Percentiles rank a stretch among this genome's conserved stretches.
Evolutionary conservation across 768 basidiomycete species (phyloP).

Genomic region (Dioszegia hungarica): DNA sequence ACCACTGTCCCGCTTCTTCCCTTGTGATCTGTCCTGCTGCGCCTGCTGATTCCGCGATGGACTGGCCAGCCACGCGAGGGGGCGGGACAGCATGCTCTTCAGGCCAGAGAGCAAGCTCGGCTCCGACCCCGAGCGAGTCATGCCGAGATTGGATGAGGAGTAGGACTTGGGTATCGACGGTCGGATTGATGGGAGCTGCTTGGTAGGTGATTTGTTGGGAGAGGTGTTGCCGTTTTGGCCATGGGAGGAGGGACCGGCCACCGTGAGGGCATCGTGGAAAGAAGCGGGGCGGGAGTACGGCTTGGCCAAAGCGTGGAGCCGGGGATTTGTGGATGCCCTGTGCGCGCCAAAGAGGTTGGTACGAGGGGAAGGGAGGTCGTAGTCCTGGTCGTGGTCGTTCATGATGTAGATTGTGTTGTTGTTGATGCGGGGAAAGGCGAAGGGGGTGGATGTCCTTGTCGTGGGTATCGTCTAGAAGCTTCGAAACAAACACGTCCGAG

Average conservation of each 20-base stretch:
- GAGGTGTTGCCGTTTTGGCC: background rate
- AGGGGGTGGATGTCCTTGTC: background rate
- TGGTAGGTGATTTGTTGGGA: slow-evolving; percentile 9
- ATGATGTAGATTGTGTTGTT: background rate
- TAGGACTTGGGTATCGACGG: slow-evolving; percentile 6
- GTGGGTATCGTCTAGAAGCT: too few relatives aligned
- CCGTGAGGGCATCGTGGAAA: slow-evolving; percentile 1
- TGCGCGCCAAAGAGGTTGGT: slow-evolving; percentile 8
- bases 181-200: slow-evolving; percentile 9
- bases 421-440: background rate
- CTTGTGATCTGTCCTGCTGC: background rate
- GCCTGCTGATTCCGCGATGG: slow-evolving; percentile 9
- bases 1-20: slow-evolving; percentile 12
- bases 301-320: slow-evolving; percentile 11
- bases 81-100: slow-evolving; percentile 16
- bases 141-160: background rate
- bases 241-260: slow-evolving; percentile 2
- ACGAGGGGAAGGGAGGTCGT: slow-evolving; percentile 4
- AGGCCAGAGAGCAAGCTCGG: slow-evolving; percentile 11
- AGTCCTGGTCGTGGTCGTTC: slow-evolving; percentile 1
- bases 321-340: slow-evolving; percentile 12
- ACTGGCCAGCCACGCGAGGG: slow-evolving; percentile 24
- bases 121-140: slow-evolving; percentile 11
- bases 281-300: slow-evolving; percentile 23
- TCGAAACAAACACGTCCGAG: too few relatives aligned